Evolutionary conservation across 192 early-diverging fungal species (phyloP), one percentile per base, ranked within the genome.

Genomic region (Jimgerdemannia flammicorona): DNA sequence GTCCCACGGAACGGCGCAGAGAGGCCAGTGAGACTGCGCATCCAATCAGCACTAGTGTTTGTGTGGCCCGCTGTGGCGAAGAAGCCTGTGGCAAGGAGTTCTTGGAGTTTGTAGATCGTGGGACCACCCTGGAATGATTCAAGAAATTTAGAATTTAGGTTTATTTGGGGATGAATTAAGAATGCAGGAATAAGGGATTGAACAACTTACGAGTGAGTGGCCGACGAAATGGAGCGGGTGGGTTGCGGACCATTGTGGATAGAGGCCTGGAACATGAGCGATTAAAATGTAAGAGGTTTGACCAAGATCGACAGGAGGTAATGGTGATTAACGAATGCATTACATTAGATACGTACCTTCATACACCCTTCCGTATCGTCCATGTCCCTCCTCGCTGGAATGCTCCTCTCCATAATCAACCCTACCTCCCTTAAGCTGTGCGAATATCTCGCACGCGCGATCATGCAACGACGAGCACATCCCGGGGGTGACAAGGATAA

Each of bases 381-480:
- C 0, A 68, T 68, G 67, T 14, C 67, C 67, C 7, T 6, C 19
- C 19, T 68, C 67, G 19, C 40, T 7, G 7, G 67, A 68, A 18
- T 68, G 67, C 19, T 68, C 29, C 67, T 68, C 67, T 9, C 67
- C 67, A 68, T 68, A 68, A 18, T 68, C 67, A 0, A 68, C 29
- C 29, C 29, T 20, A 0, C 67, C 67, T 14, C 67, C 67, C 40
- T 68, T 68, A 4, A 68, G 18, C 18, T 68, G 67, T 14, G 9
- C 7, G 18, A 68, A 68, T 8, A 68, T 41, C 67, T 68, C 67
- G 67, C 67, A 68, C 67, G 67, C 67, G 7, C 67, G 67, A 2
- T 40, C 67, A 18, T 68, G 19, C 6, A 68, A 7, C 67, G 40
- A 41, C 9, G 40, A 68, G 19, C 67, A 68, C 67, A 68, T 68